Base-by-base conservation (phyloP, 345 rosid genomes). In the Linum tenue region DNA sequence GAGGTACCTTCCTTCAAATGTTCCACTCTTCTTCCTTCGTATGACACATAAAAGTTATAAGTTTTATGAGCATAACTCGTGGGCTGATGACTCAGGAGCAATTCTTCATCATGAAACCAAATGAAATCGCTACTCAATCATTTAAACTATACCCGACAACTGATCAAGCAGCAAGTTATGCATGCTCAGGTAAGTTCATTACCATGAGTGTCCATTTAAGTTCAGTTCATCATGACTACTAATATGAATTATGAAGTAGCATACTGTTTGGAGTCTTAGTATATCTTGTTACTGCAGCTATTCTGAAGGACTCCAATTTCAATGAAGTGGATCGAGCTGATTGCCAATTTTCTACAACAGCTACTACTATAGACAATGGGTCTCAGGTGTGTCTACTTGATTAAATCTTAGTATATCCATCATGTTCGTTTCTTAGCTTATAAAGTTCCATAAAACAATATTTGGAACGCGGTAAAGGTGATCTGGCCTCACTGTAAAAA, bases 241-340 rank as follows among this genome's bases (percentile, higher is more conserved):
- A 62, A 62, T 48, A 15, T 7, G 53, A 22, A 22, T 22, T 22
- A 44, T 53, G 44, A 59, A 66, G 14, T 62, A 53, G 22, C 40
- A 55, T 62, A 37, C 15, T 50, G 37, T 5, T 15, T 58, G 55
- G 62, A 36, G 35, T 76, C 66, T 64, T n/a, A 50, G 42, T 58
- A 3, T 42, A 70, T 70, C 73, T 12, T 55, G 22, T 77, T 58
- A 58, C 51, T 83, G 71, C 84, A 86, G 98, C 95, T 62, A 86
- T 86, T 69, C 77, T 92, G 7, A 88, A 90, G 83, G 95, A 92
- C 60, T 88, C 97, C 39, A 86, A 83, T 71, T 92, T 87, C 72
- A 78, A 22, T 37, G 98, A 90, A 80, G 91, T 80, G 65, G 97
- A 90, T 72, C 80, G 95, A 83, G 96, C 95, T 11, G 96, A 88